A percentile compares a stretch with the other conserved stretches of the same genome.
Evolutionary conservation across 495 filamentous ascomycete genomes (phyloP).

Genomic region (Thozetella sp.): DNA sequence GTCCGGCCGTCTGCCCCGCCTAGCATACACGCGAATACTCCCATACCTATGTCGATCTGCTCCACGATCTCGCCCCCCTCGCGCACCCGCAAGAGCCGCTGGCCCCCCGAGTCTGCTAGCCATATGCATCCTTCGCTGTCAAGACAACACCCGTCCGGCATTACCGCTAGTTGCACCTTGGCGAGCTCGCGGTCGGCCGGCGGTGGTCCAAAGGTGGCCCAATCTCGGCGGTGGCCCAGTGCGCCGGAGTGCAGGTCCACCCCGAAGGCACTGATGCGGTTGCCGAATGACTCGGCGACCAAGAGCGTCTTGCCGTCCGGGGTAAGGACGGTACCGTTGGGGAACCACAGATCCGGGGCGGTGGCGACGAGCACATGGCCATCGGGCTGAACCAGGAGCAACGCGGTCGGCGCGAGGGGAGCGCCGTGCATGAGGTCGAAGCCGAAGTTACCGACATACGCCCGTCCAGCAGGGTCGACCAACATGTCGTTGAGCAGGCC

Average conservation of each 20-base stretch:
- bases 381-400: not conserved
- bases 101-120: not conserved
- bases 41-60: not conserved
- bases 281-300: not conserved
- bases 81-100: not conserved
- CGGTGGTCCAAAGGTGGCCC: not conserved
- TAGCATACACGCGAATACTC: not conserved
- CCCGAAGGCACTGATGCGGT: constrained; percentile 1
- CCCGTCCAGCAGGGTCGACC: not conserved
- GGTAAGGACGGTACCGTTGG: not conserved
- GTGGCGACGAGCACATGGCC: not conserved
- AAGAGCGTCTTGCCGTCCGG: not conserved
- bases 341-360: not conserved
- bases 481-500: not conserved
- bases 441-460: constrained; percentile 1
- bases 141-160: not conserved
- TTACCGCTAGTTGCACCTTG: not conserved
- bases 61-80: not conserved
- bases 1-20: not conserved
- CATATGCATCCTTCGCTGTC: not conserved
- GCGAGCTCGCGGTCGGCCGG: not conserved
- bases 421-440: not conserved
- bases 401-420: not conserved
- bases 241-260: not conserved
- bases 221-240: not conserved